phyloP scores from a whole-genome alignment of 1,139 yeast genomes.

The Saccharomycopsis hybrid region DNA sequence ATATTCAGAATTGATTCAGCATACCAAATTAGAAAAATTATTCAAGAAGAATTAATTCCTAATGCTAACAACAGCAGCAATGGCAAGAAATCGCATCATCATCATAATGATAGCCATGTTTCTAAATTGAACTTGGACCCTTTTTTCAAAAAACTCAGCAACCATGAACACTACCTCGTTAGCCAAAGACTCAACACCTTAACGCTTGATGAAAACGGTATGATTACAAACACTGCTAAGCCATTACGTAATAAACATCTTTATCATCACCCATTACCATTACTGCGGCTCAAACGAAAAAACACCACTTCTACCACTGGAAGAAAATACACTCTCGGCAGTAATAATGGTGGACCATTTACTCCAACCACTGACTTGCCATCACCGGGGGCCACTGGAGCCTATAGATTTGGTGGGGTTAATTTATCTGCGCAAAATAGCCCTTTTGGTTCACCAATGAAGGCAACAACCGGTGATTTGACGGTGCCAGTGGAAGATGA shows the following conservation, averaged over 20 bases:
- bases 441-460: too few relatives aligned
- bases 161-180: conserved; percentile 1
- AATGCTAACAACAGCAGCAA: background rate
- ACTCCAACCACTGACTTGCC: too few relatives aligned
- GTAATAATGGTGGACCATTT: too few relatives aligned
- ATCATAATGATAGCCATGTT: background rate
- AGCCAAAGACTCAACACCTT: conserved; percentile 8
- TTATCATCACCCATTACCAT: too few relatives aligned
- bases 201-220: conserved; percentile 17
- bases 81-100: background rate
- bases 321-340: too few relatives aligned
- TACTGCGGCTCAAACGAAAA: too few relatives aligned
- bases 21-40: conserved; percentile 32
- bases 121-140: conserved; percentile 11
- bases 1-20: conserved; percentile 80
- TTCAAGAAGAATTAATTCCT: conserved; percentile 25
- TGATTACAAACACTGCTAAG: conserved; percentile 18
- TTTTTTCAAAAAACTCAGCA: conserved; percentile 19
- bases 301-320: too few relatives aligned
- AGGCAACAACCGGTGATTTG: too few relatives aligned
- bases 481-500: background rate
- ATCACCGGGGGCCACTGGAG: too few relatives aligned
- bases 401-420: too few relatives aligned
- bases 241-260: background rate
- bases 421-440: too few relatives aligned